Evolutionary conservation across 2,329 filamentous ascomycete species (phyloP).

Genomic region (Ascochyta koolunga): DNA sequence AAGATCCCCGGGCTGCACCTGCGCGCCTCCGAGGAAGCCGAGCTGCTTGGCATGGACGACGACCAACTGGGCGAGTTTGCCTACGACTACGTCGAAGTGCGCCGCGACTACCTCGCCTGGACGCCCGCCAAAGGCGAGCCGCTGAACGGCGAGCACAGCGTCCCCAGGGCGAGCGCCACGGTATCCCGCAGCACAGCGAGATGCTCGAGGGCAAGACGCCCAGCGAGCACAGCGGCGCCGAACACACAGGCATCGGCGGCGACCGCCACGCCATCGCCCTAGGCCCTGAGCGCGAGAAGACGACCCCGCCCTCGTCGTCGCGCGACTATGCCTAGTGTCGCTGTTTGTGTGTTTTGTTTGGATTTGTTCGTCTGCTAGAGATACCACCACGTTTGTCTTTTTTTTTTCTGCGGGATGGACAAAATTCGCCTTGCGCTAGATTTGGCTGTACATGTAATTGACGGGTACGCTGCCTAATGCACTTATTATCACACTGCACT

Average conservation of each 20-base stretch:
- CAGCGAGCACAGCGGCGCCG: conserved; percentile 51
- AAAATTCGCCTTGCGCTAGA: not conserved
- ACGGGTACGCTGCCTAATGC: too few relatives aligned
- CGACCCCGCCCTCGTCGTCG: conserved; percentile 12
- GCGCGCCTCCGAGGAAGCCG: conserved; percentile 79
- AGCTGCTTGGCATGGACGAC: conserved; percentile 87
- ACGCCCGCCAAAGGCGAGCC: conserved; percentile 75
- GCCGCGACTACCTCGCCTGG: conserved; percentile 87
- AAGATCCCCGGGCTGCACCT: conserved; percentile 78
- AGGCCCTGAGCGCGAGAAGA: conserved; percentile 50
- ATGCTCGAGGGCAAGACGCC: conserved; percentile 65
- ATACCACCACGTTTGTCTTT: conserved; percentile 20
- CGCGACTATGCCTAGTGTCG: conserved; percentile 14
- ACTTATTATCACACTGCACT: too few relatives aligned
- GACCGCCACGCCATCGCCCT: conserved; percentile 60
- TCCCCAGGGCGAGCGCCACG: conserved; percentile 72
- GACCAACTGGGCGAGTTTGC: conserved; percentile 90
- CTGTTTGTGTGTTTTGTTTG: conserved; percentile 7
- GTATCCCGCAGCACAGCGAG: conserved; percentile 72
- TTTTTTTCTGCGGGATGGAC: conserved; percentile 2
- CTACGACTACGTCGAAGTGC: conserved; percentile 89
- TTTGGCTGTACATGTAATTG: conserved; percentile 7
- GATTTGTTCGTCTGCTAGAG: conserved; percentile 14
- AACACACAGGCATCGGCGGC: conserved; percentile 57
- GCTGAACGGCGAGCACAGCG: conserved; percentile 61